Evolutionary conservation across 352 stramenopile species (phyloP), one percentile per base, ranked within the genome.

Genomic region (Globisporangium recalcitrans): DNA sequence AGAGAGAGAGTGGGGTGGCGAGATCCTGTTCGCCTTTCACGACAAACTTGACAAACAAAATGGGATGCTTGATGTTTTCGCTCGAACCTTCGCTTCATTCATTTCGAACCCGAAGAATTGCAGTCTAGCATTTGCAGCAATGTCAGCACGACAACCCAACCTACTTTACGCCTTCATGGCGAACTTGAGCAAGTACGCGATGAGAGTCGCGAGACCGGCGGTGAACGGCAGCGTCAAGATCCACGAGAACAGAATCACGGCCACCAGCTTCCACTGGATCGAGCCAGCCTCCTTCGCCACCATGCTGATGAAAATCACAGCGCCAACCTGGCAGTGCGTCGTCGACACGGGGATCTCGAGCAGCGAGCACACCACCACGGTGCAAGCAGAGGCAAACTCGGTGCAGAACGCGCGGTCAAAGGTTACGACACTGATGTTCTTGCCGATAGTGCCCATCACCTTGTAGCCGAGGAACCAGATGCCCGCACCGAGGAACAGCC

Each of bases 361-460:
- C 40, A 47, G 40, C 40, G 40, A 47, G 19, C 40, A 47, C 40
- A 47, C 40, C 40, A 47, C 40, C 31, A 91, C 70, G 2, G 85
- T 77, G 13, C 90, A 60, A 2, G 86, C 77, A 0, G 84, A 76
- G 4, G 82, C 78, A 10, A 94, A 70, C 67, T 93, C 85, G 38
- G 85, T 90, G 38, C 63, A 80, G 55, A 88, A 91, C 5, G 82
- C 87, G 34, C 84, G 73, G 49, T 78, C 44, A 72, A 93, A 68
- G 74, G 71, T 80, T 42, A 89, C 77, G 63, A 76, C 64, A 16
- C 59, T 64, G 55, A 85, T 77, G 57, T 78, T 70, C 24, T 70
- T 64, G 36, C 73, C 73, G 21, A 87, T 77, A 1, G 73, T 82
- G 24, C 78, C 71, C 64, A 91, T 90, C 14, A 96, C 80, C 51